Conservation (phyloP, 1,284 basidiomycete genomes). For the Anthracocystis walkeri region DNA sequence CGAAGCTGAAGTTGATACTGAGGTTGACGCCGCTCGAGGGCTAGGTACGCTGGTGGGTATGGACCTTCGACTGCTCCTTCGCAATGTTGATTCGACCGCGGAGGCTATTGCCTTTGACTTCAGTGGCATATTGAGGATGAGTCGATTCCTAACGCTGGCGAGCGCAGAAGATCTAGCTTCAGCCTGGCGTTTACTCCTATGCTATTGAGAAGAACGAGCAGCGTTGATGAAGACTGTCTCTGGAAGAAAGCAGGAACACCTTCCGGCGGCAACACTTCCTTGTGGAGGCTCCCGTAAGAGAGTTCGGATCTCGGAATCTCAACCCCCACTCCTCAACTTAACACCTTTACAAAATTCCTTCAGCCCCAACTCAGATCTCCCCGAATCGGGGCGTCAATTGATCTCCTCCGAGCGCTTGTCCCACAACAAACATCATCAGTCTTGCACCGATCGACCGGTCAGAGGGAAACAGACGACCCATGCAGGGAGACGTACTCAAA, state of each 20-base stretch:
- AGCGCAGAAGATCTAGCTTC: too few species aligned
- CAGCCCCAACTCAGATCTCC: neutral
- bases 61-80: slow-evolving; percentile 30
- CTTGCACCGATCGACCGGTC: too few species aligned
- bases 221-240: too few species aligned
- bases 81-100: slow-evolving; percentile 14
- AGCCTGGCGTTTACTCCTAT: too few species aligned
- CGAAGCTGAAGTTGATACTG: neutral
- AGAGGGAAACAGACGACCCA: slow-evolving; percentile 1
- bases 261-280: neutral
- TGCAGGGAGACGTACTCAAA: slow-evolving; percentile 20
- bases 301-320: neutral
- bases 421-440: too few species aligned
- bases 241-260: too few species aligned
- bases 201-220: too few species aligned
- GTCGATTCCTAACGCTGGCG: neutral
- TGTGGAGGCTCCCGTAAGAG: neutral
- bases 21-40: neutral
- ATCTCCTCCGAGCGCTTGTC: too few species aligned
- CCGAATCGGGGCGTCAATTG: neutral
- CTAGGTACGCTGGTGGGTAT: slow-evolving; percentile 2
- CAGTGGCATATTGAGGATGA: slow-evolving; percentile 14
- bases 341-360: neutral
- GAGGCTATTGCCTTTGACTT: slow-evolving; percentile 20
- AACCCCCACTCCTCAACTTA: neutral